Percentiles rank a stretch among this genome's conserved stretches.
Evolutionary conservation across 306 rosid species (phyloP).

Genomic region (Astragalus glycyphyllos): DNA sequence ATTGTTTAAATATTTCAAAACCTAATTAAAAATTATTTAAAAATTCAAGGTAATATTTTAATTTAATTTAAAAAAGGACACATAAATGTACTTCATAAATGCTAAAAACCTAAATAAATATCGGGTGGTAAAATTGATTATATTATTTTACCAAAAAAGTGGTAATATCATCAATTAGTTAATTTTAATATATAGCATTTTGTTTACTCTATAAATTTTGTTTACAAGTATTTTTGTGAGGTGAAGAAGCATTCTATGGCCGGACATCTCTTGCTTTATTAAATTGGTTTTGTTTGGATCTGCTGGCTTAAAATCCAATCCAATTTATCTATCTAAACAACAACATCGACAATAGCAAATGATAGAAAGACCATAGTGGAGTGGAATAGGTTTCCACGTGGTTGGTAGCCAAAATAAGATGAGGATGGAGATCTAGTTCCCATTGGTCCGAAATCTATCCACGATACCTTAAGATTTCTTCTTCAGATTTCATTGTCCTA

Average conservation of each 20-base stretch:
- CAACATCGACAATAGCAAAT: not conserved
- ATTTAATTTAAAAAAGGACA: too few relatives aligned
- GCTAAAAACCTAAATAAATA: too few relatives aligned
- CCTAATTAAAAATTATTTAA: too few relatives aligned
- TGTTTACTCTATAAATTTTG: too few relatives aligned
- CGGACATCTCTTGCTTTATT: constrained; percentile 7
- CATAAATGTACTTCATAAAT: too few relatives aligned
- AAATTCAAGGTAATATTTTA: too few relatives aligned
- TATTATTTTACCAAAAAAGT: too few relatives aligned
- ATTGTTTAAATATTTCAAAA: too few relatives aligned
- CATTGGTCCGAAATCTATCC: constrained; percentile 97
- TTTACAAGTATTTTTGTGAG: constrained; percentile 21
- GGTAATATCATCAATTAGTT: too few relatives aligned
- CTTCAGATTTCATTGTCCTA: constrained; percentile 78
- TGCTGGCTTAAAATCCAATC: constrained; percentile 7
- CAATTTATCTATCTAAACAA: constrained; percentile 10
- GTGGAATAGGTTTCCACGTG: constrained; percentile 63
- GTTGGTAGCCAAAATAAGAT: constrained; percentile 49
- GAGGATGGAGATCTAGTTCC: constrained; percentile 59
- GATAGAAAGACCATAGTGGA: constrained; percentile 37
- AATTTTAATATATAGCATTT: too few relatives aligned
- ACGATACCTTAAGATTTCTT: constrained; percentile 52
- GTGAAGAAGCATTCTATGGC: not conserved
- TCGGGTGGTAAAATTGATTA: too few relatives aligned
- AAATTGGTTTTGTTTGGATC: constrained; percentile 32